These are phyloP conservation scores for Crotalaria pallida DNA, from an alignment of 306 rosid species.

Conservation along the genomic window DNA sequence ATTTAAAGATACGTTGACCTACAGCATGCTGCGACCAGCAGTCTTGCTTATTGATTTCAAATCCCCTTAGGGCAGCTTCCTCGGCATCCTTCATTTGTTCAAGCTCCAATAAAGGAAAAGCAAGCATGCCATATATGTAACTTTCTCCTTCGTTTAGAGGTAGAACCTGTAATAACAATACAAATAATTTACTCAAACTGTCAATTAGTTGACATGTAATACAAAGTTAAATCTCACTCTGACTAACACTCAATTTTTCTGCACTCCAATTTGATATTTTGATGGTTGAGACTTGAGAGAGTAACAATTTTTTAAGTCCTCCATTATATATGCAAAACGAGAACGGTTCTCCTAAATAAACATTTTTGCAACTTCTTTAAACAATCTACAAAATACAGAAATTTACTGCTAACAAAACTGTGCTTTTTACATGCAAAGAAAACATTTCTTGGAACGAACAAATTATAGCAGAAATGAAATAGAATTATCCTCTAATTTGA, in stretches of 20 bases:
- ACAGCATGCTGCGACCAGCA: constrained; percentile 83
- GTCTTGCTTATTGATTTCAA: constrained; percentile 62
- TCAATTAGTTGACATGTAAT: not conserved
- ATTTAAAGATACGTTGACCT: constrained; percentile 29
- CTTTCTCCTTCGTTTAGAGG: constrained; percentile 58
- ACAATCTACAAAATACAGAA: not conserved
- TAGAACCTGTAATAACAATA: constrained; percentile 47
- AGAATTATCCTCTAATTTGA: constrained; percentile 6
- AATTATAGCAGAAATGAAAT: constrained; percentile 15
- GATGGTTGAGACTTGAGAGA: too few relatives aligned
- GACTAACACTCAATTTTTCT: not conserved
- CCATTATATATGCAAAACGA: not conserved
- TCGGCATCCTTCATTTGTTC: constrained; percentile 71
- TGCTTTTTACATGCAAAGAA: not conserved
- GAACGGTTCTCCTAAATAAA: not conserved
- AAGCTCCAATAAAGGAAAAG: constrained; percentile 86
- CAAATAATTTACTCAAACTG: not conserved
- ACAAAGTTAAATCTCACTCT: not conserved
- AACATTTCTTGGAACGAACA: not conserved
- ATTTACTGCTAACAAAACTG: not conserved
- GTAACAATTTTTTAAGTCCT: not conserved
- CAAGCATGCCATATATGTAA: constrained; percentile 78
- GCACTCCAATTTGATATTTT: not conserved
- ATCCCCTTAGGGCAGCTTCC: constrained; percentile 69
- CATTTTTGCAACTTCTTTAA: not conserved